Percentiles rank a stretch among this genome's conserved stretches.
Conservation (phyloP, 208 protist genomes). For the Naegleria gruberi region DNA sequence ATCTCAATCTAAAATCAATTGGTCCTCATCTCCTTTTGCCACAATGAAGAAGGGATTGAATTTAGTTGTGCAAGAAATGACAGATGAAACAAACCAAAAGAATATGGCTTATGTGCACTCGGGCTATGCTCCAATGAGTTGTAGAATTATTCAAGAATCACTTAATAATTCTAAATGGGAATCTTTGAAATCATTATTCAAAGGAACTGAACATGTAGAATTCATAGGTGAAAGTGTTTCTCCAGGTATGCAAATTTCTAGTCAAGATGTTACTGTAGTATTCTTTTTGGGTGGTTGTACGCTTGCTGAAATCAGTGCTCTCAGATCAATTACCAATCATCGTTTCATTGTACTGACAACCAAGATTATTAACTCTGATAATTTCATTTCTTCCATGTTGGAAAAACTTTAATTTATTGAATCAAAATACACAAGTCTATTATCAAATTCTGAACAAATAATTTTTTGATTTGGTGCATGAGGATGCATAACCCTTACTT, state of each 20-base stretch:
- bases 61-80: not conserved
- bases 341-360: constrained; percentile 36
- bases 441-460: not conserved
- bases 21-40: not conserved
- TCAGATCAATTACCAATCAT: constrained; percentile 39
- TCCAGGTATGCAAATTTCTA: not conserved
- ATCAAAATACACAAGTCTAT: not conserved
- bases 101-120: not conserved
- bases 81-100: not conserved
- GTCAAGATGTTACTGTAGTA: constrained; percentile 32
- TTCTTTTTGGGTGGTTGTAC: constrained; percentile 57
- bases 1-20: not conserved
- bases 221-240: not conserved
- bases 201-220: not conserved
- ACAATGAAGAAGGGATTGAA: not conserved
- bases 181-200: not conserved
- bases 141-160: constrained; percentile 11
- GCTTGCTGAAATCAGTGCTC: constrained; percentile 49
- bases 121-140: not conserved
- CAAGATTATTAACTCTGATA: not conserved
- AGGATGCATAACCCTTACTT: not conserved
- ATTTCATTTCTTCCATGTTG: not conserved
- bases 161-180: not conserved
- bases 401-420: not conserved
- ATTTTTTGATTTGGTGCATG: not conserved